phyloP scores from a whole-genome alignment of 805 yeast genomes.

The Lachancea thermotolerans region DNA sequence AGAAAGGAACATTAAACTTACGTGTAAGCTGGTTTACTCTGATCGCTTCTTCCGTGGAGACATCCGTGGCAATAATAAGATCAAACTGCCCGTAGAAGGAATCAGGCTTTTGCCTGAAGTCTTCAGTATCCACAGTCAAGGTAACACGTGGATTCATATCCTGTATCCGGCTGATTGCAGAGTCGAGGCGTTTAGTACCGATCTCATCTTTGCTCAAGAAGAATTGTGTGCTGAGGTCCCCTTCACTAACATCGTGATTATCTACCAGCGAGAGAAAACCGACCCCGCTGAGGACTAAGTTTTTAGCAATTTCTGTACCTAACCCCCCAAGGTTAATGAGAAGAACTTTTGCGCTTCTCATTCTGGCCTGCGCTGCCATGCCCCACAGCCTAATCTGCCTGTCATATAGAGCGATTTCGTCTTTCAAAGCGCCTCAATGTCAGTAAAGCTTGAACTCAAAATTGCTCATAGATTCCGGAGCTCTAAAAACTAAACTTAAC shows the following conservation, averaged over 20 bases:
- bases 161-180: conserved; percentile 48
- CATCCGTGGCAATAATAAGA: conserved; percentile 70
- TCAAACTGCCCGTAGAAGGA: conserved; percentile 51
- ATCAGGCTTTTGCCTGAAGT: conserved; percentile 19
- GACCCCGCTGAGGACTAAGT: conserved; percentile 81
- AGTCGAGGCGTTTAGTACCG: conserved; percentile 50
- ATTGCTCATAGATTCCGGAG: background rate
- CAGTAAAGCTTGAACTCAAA: background rate
- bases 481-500: background rate
- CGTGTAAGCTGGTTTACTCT: conserved; percentile 54
- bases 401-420: conserved; percentile 88
- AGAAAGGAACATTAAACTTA: conserved; percentile 52
- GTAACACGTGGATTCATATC: conserved; percentile 78
- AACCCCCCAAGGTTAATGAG: conserved; percentile 68
- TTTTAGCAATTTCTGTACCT: conserved; percentile 78
- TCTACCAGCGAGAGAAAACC: conserved; percentile 73
- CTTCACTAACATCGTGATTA: conserved; percentile 42
- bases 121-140: conserved; percentile 38
- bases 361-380: conserved; percentile 73
- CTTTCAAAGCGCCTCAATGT: conserved; percentile 28
- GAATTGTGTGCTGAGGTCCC: conserved; percentile 70
- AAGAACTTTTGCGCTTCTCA: conserved; percentile 66
- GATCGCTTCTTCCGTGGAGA: conserved; percentile 36
- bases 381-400: conserved; percentile 97
- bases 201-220: conserved; percentile 51